Evolutionary conservation across 352 stramenopile genomes (phyloP), one percentile per base, ranked within the genome.

Genomic region (Pythium diclinum): DNA sequence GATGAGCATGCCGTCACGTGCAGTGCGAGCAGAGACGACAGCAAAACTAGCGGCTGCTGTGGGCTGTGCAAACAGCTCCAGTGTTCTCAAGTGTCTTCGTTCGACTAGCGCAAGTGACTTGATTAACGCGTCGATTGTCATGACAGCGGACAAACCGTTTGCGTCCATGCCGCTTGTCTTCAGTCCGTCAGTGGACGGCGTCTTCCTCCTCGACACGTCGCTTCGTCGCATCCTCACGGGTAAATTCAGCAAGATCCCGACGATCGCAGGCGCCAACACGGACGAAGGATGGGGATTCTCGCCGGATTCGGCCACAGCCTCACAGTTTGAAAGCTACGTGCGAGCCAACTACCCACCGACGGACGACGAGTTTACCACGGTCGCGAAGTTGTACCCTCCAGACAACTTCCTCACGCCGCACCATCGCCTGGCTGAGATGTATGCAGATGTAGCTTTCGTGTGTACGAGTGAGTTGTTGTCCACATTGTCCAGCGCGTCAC

Each of bases 261-360:
- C 47, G 32, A 25, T 52, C 1, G n/a, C n/a, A n/a, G 63, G 63
- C 8, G 33, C 32, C 23, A 69, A 65, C 40, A 59, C 63, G 21
- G 63, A 69, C 51, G 63, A 69, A 10, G 55, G 1, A 55, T 69
- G 40, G 17, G 25, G 25, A 28, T n/a, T n/a, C n/a, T n/a, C n/a
- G n/a, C n/a, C n/a, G n/a, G n/a, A n/a, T n/a, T n/a, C n/a, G n/a
- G 25, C 25, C 25, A 28, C 25, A 10, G 36, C 11, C 3, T 40
- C 52, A 13, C 40, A 67, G 23, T 61, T 52, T 19, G 54, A 61
- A 10, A 3, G 33, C 0, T 67, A 48, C 14, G 6, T 57, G 10
- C 52, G n/a, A 7, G 44, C 3, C n/a, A 51, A 30, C 44, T 51
- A 30, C 19, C 44, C 19, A 16, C 44, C 30, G 6, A 47, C 23